phyloP scores from a whole-genome alignment of 2,329 filamentous ascomycete species.

The Apiospora pterosperma region DNA sequence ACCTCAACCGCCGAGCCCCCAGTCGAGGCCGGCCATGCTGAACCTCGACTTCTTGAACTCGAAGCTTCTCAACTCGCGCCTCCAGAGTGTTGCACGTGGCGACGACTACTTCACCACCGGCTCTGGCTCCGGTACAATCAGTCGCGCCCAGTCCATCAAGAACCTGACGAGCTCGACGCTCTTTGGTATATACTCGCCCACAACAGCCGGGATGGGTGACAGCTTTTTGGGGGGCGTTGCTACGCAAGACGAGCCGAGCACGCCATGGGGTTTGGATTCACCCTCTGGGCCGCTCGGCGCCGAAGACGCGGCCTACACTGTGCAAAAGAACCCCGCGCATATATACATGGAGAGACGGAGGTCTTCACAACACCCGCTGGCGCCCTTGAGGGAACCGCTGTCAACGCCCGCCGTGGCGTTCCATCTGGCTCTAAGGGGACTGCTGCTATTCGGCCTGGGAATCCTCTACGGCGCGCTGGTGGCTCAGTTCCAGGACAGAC shows the following conservation, averaged over 20 bases:
- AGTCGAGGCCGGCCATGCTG: slow-evolving; percentile 43
- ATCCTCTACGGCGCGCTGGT: slow-evolving; percentile 81
- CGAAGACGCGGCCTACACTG: slow-evolving; percentile 21
- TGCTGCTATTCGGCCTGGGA: slow-evolving; percentile 73
- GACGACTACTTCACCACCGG: slow-evolving; percentile 21
- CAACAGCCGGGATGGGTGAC: slow-evolving; percentile 39
- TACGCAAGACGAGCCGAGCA: slow-evolving; percentile 51
- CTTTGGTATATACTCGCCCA: slow-evolving; percentile 82
- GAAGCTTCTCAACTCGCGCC: slow-evolving; percentile 22
- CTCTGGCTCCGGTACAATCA: slow-evolving; percentile 41
- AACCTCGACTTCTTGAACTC: slow-evolving; percentile 34
- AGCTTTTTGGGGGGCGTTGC: slow-evolving; percentile 8
- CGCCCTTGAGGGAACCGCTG: slow-evolving; percentile 14
- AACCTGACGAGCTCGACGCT: slow-evolving; percentile 89
- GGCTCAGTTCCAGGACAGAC: slow-evolving; percentile 70
- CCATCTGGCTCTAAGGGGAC: slow-evolving; percentile 53
- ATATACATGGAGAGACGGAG: slow-evolving; percentile 20
- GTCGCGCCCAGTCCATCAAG: slow-evolving; percentile 72
- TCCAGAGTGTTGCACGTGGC: slow-evolving; percentile 15
- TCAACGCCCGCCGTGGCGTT: slow-evolving; percentile 33
- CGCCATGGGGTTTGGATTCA: slow-evolving; percentile 76
- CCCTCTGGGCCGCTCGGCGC: slow-evolving; percentile 46
- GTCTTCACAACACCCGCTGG: slow-evolving; percentile 26
- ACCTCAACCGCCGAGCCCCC: slow-evolving; percentile 26
- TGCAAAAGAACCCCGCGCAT: slow-evolving; percentile 12